Conservation (phyloP, 1,139 yeast genomes). For the Meyerozyma carpophila region DNA sequence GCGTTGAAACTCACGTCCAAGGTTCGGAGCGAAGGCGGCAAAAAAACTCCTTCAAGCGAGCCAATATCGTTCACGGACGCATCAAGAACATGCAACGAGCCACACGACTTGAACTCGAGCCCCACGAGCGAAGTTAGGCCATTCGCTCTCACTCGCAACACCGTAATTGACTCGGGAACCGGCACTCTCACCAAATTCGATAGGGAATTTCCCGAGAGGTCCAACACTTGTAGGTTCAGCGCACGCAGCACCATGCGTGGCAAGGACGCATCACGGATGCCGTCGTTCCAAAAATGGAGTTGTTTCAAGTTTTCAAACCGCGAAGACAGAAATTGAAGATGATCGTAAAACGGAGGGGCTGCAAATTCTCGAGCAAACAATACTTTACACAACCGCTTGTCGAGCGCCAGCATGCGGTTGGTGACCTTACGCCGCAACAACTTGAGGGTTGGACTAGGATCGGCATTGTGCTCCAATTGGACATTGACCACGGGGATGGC, state of each 20-base stretch:
- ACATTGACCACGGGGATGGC: slow-evolving; percentile 10
- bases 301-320: slow-evolving; percentile 12
- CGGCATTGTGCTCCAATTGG: slow-evolving; percentile 12
- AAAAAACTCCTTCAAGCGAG: slow-evolving; percentile 6
- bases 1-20: slow-evolving; percentile 16
- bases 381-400: slow-evolving; percentile 11
- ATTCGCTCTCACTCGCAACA: slow-evolving; percentile 14
- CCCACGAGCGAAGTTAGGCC: slow-evolving; percentile 13
- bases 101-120: slow-evolving; percentile 8
- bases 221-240: slow-evolving; percentile 11
- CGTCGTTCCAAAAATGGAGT: slow-evolving; percentile 15
- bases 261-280: slow-evolving; percentile 9
- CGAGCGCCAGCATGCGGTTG: slow-evolving; percentile 12
- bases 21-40: slow-evolving; percentile 11
- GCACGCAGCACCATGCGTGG: slow-evolving; percentile 2
- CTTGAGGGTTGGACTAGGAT: slow-evolving; percentile 4
- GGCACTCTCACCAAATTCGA: slow-evolving; percentile 10
- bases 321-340: slow-evolving; percentile 7
- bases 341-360: slow-evolving; percentile 2
- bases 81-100: slow-evolving; percentile 8
- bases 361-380: slow-evolving; percentile 10
- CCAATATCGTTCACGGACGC: slow-evolving; percentile 12
- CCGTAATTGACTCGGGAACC: slow-evolving; percentile 11
- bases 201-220: slow-evolving; percentile 16
- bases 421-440: slow-evolving; percentile 7